These are phyloP conservation scores for Penicillium palitans DNA, from an alignment of 2,329 filamentous ascomycete species.

Conservation along the genomic window DNA sequence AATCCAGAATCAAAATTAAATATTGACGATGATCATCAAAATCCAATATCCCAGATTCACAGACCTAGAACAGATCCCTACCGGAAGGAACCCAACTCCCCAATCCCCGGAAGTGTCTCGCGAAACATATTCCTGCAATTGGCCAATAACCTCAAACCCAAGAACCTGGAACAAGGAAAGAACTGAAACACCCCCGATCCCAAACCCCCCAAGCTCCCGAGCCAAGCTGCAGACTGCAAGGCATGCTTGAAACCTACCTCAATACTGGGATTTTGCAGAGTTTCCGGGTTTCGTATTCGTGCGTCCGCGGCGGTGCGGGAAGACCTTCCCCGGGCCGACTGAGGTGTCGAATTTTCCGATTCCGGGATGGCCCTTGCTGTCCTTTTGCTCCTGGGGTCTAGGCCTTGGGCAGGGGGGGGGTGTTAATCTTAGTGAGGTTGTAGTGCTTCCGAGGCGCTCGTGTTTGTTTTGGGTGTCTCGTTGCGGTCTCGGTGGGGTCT, in stretches of 20 bases:
- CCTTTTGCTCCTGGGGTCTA: not conserved
- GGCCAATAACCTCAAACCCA: conserved; percentile 8
- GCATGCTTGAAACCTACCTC: conserved; percentile 28
- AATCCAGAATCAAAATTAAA: not conserved
- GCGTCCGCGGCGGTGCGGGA: conserved; percentile 21
- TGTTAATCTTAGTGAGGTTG: not conserved
- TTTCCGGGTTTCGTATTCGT: conserved; percentile 9
- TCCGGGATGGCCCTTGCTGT: conserved; percentile 6
- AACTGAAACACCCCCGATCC: conserved; percentile 17
- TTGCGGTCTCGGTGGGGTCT: not conserved
- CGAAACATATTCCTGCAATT: conserved; percentile 4
- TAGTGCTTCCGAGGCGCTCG: not conserved
- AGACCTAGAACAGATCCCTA: not conserved
- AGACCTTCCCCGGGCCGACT: conserved; percentile 6
- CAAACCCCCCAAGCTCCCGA: conserved; percentile 7
- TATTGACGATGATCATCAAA: not conserved
- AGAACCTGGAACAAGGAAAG: conserved; percentile 1
- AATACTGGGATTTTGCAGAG: conserved; percentile 17
- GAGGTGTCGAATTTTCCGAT: conserved; percentile 18
- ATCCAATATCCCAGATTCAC: not conserved
- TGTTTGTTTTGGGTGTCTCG: not conserved
- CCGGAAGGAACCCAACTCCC: not conserved
- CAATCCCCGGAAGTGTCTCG: conserved; percentile 1
- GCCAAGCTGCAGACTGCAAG: conserved; percentile 24
- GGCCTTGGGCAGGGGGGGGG: not conserved